These are phyloP conservation scores for Purshia tridentata DNA, from an alignment of 306 rosid species.

Conservation along the genomic window DNA sequence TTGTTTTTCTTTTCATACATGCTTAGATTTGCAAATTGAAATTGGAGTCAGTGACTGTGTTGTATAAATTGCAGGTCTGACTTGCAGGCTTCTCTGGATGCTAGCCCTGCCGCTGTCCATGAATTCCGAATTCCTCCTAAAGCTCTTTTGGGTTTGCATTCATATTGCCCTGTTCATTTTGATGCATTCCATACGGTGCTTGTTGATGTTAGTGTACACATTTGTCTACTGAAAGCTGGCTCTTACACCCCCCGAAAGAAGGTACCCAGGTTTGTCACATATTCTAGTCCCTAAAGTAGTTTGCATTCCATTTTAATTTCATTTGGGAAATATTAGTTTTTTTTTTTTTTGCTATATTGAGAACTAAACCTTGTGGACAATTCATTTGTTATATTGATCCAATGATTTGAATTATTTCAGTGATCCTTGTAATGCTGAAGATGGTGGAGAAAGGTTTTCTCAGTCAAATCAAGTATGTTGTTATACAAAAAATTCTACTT, in stretches of 20 bases:
- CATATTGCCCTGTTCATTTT: slow-evolving; percentile 83
- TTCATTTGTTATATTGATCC: slow-evolving; percentile 13
- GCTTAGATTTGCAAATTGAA: slow-evolving; percentile 22
- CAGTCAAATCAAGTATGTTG: slow-evolving; percentile 52
- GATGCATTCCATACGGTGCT: slow-evolving; percentile 79
- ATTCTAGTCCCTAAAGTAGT: slow-evolving; percentile 28
- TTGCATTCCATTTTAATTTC: slow-evolving; percentile 5
- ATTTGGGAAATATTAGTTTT: slow-evolving; percentile 1
- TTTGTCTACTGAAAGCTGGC: slow-evolving; percentile 60
- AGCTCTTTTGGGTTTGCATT: slow-evolving; percentile 82
- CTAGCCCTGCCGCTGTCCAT: slow-evolving; percentile 67
- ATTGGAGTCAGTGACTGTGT: slow-evolving; percentile 36
- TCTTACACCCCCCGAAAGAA: slow-evolving; percentile 40
- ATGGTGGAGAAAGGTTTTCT: slow-evolving; percentile 30
- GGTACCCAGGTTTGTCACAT: slow-evolving; percentile 65
- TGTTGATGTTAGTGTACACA: slow-evolving; percentile 74
- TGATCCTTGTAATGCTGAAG: slow-evolving; percentile 33
- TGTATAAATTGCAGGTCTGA: slow-evolving; percentile 49
- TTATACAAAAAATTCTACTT: slow-evolving; percentile 13
- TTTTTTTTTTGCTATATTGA: neutral
- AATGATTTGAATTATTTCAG: slow-evolving; percentile 42
- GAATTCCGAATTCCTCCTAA: slow-evolving; percentile 84
- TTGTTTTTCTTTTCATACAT: slow-evolving; percentile 13
- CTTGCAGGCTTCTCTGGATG: slow-evolving; percentile 50
- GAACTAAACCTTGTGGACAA: neutral